Evolutionary conservation across 164 flowering plant species (phyloP).

Genomic region (Tinospora cordifolia): DNA sequence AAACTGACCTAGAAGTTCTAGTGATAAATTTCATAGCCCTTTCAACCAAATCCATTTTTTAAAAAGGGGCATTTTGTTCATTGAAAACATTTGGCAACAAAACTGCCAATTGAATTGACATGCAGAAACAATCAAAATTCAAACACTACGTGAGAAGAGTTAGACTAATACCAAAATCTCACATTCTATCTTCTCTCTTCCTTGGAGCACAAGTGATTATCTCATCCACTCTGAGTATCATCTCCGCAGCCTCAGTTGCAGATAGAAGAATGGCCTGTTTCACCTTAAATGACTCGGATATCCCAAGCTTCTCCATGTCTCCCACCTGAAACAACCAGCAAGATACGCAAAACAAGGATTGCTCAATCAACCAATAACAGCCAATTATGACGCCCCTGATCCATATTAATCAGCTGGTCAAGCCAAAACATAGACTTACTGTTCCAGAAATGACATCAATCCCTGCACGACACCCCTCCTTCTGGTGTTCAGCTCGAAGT

Average conservation of each 20-base stretch:
- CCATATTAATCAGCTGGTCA: background rate
- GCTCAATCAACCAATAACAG: background rate
- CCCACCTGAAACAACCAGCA: slow-evolving; percentile 60
- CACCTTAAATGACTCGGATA: slow-evolving; percentile 89
- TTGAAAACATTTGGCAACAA: slow-evolving; percentile 1
- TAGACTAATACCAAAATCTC: background rate
- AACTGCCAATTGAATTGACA: background rate
- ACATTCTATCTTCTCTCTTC: slow-evolving; percentile 90
- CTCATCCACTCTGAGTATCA: slow-evolving; percentile 97
- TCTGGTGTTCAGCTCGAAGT: slow-evolving; percentile 97
- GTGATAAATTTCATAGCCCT: background rate
- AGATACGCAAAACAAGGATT: background rate
- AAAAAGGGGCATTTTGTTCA: background rate
- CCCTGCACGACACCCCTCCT: slow-evolving; percentile 70
- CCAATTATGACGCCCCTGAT: background rate
- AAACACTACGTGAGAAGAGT: background rate
- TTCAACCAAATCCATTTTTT: background rate
- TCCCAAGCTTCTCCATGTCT: slow-evolving; percentile 80
- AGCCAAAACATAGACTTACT: slow-evolving; percentile 38
- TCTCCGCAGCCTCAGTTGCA: slow-evolving; percentile 97
- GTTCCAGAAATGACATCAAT: slow-evolving; percentile 91
- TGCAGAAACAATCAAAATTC: background rate
- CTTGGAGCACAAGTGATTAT: slow-evolving; percentile 97
- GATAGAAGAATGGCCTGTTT: slow-evolving; percentile 93
- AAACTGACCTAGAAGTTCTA: background rate